phyloP scores from a whole-genome alignment of 78 protist species.

The Bodo saltans region DNA sequence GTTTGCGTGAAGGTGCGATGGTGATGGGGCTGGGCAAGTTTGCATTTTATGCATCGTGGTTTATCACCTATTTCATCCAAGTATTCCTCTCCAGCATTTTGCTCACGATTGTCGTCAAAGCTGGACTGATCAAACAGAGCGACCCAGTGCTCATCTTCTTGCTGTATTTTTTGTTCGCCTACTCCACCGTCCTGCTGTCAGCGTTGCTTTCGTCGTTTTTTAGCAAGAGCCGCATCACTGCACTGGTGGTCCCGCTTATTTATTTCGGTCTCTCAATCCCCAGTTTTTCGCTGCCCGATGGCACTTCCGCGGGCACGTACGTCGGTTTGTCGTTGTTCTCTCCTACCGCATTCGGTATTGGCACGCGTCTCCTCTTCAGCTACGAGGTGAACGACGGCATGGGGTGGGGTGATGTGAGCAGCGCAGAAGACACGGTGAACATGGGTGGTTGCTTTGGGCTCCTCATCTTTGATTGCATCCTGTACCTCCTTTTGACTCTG shows the following conservation, averaged over 20 bases:
- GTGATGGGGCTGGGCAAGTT: slow-evolving; percentile 18
- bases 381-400: slow-evolving; percentile 2
- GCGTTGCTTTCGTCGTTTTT: background rate
- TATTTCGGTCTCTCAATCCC: background rate
- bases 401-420: background rate
- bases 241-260: background rate
- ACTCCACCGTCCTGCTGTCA: background rate
- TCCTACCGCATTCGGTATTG: background rate
- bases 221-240: slow-evolving; percentile 10
- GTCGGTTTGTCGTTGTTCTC: background rate
- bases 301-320: background rate
- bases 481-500: slow-evolving; percentile 21
- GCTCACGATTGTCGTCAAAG: background rate
- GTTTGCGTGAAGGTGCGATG: slow-evolving; percentile 3
- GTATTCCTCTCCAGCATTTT: background rate
- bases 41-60: slow-evolving; percentile 18
- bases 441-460: background rate
- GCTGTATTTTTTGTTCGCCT: slow-evolving; percentile 28
- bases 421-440: background rate
- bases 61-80: slow-evolving; percentile 5
- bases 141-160: background rate
- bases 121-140: background rate
- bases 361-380: background rate
- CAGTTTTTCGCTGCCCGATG: slow-evolving; percentile 1
- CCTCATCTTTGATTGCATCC: background rate